Evolutionary conservation across 2,329 filamentous ascomycete species (phyloP), one percentile per base, ranked within the genome.

Genomic region (Monilinia aucupariae): DNA sequence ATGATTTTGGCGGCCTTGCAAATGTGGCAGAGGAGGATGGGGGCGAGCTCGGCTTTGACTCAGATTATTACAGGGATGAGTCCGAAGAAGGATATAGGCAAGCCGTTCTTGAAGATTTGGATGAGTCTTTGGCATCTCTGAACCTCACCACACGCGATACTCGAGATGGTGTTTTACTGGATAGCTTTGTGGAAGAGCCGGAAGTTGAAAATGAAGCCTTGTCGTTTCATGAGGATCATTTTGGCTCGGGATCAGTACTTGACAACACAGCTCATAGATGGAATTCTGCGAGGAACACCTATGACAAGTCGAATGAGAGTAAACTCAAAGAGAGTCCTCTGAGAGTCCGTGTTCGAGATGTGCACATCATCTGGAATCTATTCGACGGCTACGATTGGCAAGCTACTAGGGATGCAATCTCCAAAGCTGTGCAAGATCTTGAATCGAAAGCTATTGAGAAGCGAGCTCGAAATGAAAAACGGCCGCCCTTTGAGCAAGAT

Each of bases 361-460:
- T 96, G 13, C 91, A 97, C 73, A 79, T 97, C 59, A 97, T 97
- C 64, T 99, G 94, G 94, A 96, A 99, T 72, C 79, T 99, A 1
- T 97, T 94, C 75, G 94, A 99, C 78, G 94, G 94, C 1, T 99
- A 96, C 73, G 96, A 99, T 75, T 99, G 96, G 96, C 84, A 87
- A 69, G 83, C 85, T 50, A 99, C 96, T 0, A 84, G 93, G 50
- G 89, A 94, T 66, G 85, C 88, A 4, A 96, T 99, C 63, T 86
- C 87, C 27, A 90, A 93, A 72, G 92, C 91, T 8, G 92, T 99
- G 2, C 86, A 94, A 64, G 87, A 96, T 60, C 88, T 99, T 1
- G 91, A 99, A 75, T 81, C 82, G 50, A 91, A 88, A 74, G 92
- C 91, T 1, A 85, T 88, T 53, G 90, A 97, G 73, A 86, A 88